Base-by-base conservation (phyloP, 2,329 filamentous ascomycete species). In the Hypoxylon sp. region DNA sequence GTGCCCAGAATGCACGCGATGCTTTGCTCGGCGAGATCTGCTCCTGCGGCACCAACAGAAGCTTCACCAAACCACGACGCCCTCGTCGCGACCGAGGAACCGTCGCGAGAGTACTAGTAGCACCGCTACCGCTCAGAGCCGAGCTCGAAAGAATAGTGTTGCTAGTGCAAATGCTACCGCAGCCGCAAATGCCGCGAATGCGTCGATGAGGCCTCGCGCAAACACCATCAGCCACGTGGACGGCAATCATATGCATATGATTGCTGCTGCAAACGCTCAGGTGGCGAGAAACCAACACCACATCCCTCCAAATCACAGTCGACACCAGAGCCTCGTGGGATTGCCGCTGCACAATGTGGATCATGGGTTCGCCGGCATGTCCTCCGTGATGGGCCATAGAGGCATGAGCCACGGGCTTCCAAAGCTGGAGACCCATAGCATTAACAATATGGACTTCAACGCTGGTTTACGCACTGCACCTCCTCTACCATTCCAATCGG, bases 141-240 rank as follows among this genome's bases (percentile, higher is more conserved):
- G 94, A 67, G 93, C 95, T 62, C 92, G 96, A 67, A 98, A 98
- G 84, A 97, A 95, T 79, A 98, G 96, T 60, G 89, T 97, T 64
- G 94, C 91, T 52, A 89, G 88, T 73, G 72, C 81, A 42, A 82
- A 79, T 70, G 80, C 82, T 29, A 77, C 80, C 50, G 83, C 80
- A 46, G 83, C 82, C 35, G 82, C 39, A 44, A 44, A 44, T 44
- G 39, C 83, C 63, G 80, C 86, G 58, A 85, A 86, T 68, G 81
- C 83, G 59, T 85, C 87, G 11, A 94, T 95, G 88, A 88, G 96
- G 72, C 96, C 95, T 21, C 87, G 96, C 75, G 95, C 96, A 60
- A 98, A 98, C 78, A 99, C 96, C 39, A 97, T 99, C 76, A 96
- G 94, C 77, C 94, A 98, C 79, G 89, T 98, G 62, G 96, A 98